Evolutionary conservation across 805 yeast genomes (phyloP).

Genomic region (Kodamaea kaohsiungensis): DNA sequence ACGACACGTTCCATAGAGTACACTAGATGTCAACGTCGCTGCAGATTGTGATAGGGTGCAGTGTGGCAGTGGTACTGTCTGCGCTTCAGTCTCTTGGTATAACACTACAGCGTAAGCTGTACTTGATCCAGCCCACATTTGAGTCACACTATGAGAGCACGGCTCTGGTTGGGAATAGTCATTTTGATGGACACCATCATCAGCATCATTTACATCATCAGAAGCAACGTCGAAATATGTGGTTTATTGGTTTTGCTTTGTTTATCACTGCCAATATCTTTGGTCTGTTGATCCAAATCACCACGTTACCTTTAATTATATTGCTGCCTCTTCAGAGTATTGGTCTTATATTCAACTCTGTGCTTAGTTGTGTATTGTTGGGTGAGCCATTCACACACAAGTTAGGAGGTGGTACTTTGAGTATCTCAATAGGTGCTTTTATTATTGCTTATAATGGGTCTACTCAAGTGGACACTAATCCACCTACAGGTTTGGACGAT

Average conservation of each 20-base stretch:
- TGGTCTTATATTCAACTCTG: conserved; percentile 84
- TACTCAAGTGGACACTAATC: conserved; percentile 39
- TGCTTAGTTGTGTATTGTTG: conserved; percentile 63
- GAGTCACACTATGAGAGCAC: conserved; percentile 1
- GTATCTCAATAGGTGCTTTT: conserved; percentile 74
- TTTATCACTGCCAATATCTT: conserved; percentile 73
- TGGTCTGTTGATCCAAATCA: conserved; percentile 81
- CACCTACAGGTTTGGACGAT: conserved; percentile 24
- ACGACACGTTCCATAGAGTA: conserved; percentile 10
- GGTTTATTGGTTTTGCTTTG: conserved; percentile 73
- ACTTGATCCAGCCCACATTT: conserved; percentile 40
- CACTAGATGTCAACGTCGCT: background rate
- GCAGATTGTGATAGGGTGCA: conserved; percentile 54
- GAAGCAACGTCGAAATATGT: conserved; percentile 52
- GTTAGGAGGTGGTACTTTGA: conserved; percentile 62
- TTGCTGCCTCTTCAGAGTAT: conserved; percentile 82
- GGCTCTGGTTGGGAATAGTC: background rate
- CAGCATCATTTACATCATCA: conserved; percentile 31
- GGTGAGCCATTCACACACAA: conserved; percentile 63
- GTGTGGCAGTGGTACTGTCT: conserved; percentile 72
- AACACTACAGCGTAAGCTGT: conserved; percentile 79
- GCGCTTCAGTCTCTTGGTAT: conserved; percentile 81
- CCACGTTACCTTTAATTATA: conserved; percentile 78
- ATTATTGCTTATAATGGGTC: conserved; percentile 75
- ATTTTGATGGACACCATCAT: conserved; percentile 8